A percentile compares a stretch with the other conserved stretches of the same genome.
Conservation (phyloP, 2,329 filamentous ascomycete genomes). For the Cladosporium colombiae region DNA sequence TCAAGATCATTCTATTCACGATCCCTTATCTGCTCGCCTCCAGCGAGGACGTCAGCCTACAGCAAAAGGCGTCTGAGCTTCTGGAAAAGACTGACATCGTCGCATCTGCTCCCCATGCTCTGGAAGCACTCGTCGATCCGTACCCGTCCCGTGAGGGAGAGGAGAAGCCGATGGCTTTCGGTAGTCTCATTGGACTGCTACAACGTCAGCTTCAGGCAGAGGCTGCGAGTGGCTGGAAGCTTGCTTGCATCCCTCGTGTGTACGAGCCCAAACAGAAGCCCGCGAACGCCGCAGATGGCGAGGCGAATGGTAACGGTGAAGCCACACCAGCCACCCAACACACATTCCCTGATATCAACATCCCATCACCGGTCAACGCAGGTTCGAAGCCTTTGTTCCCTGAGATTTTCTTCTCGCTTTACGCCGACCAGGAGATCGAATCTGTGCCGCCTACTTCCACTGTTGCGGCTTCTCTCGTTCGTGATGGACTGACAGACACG, state of each 20-base stretch:
- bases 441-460: conserved; percentile 74
- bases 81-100: conserved; percentile 96
- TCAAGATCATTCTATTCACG: conserved; percentile 94
- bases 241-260: conserved; percentile 63
- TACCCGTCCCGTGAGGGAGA: conserved; percentile 64
- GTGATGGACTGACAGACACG: conserved; percentile 85
- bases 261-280: conserved; percentile 45
- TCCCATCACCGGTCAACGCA: conserved; percentile 74
- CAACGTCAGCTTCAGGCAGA: conserved; percentile 85
- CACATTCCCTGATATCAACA: conserved; percentile 69
- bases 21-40: conserved; percentile 86
- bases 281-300: conserved; percentile 46
- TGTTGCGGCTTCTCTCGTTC: conserved; percentile 78
- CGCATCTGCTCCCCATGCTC: conserved; percentile 79
- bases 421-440: conserved; percentile 79
- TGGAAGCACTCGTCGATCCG: conserved; percentile 84
- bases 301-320: conserved; percentile 65
- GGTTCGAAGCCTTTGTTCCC: conserved; percentile 81
- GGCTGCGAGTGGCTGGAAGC: conserved; percentile 70
- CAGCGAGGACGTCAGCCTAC: conserved; percentile 63
- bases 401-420: conserved; percentile 92
- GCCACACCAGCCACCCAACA: conserved; percentile 59
- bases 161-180: conserved; percentile 62
- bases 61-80: conserved; percentile 72
- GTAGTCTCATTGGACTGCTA: conserved; percentile 76